Conservation (phyloP, 352 stramenopile genomes). For the Phytophthora hibernalis region DNA sequence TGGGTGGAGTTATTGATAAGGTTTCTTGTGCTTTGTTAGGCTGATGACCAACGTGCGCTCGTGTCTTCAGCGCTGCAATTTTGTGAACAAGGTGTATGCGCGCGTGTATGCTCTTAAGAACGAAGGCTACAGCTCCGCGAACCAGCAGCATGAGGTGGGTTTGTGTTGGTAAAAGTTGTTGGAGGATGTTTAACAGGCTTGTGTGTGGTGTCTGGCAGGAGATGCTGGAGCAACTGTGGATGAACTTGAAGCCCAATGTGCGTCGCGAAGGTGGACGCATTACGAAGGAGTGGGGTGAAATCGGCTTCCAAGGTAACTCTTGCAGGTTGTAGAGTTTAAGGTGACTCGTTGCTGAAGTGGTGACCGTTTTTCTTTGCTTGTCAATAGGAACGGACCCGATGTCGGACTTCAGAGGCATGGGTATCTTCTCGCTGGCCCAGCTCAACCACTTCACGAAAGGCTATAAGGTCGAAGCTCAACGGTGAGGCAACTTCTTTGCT, state of each 20-base stretch:
- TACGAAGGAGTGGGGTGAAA: constrained; percentile 90
- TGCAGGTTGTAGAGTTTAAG: background rate
- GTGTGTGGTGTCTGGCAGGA: constrained; percentile 20
- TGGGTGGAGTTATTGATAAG: background rate
- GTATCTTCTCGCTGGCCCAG: constrained; percentile 77
- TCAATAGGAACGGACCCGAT: constrained; percentile 76
- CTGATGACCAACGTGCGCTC: constrained; percentile 71
- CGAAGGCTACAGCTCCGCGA: constrained; percentile 71
- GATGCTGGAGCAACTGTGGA: constrained; percentile 86
- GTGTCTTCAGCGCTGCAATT: constrained; percentile 75
- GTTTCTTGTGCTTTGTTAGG: constrained; percentile 32
- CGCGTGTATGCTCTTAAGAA: constrained; percentile 63
- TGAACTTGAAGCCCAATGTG: constrained; percentile 79
- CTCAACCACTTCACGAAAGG: constrained; percentile 78
- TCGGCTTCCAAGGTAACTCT: constrained; percentile 81
- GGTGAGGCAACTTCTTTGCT: constrained; percentile 33
- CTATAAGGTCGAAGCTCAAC: constrained; percentile 78
- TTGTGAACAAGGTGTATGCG: constrained; percentile 79
- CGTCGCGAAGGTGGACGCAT: constrained; percentile 78
- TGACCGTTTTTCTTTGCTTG: background rate
- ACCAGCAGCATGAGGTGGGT: constrained; percentile 58
- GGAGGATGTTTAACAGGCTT: background rate
- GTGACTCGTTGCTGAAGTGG: no score
- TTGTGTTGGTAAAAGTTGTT: constrained; percentile 14
- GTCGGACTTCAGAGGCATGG: constrained; percentile 89